Evolutionary conservation across 2,329 filamentous ascomycete species (phyloP).

Genomic region (Trichoderma sp.): DNA sequence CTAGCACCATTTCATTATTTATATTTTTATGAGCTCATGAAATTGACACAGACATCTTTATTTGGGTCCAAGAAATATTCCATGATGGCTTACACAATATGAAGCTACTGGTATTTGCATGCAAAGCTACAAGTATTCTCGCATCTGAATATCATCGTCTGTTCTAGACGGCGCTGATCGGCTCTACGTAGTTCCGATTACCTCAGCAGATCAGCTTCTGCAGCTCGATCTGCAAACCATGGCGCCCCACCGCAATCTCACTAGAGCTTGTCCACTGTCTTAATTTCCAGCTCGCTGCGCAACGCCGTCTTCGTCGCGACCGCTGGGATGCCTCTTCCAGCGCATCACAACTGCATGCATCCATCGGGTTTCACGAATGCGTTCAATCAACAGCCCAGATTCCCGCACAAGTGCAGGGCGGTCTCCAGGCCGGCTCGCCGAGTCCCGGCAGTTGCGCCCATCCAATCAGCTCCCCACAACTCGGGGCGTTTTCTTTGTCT

Average conservation of each 20-base stretch:
- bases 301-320: neutral
- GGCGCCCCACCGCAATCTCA: constrained; percentile 21
- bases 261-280: neutral
- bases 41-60: neutral
- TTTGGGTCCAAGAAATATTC: neutral
- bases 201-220: constrained; percentile 15
- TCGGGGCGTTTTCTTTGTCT: neutral
- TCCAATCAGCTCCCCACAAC: neutral
- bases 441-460: neutral
- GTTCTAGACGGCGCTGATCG: constrained; percentile 1
- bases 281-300: neutral
- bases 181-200: constrained; percentile 19
- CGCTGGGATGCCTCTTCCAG: neutral
- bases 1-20: neutral
- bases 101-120: neutral
- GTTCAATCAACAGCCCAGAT: neutral
- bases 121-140: neutral
- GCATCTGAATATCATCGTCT: neutral
- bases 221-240: constrained; percentile 14
- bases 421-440: neutral
- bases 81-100: neutral
- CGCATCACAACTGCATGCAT: neutral
- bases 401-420: neutral
- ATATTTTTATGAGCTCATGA: neutral
- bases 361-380: neutral